Evolutionary conservation across 2,329 filamentous ascomycete species (phyloP).

Genomic region (Cladosporium sp.): DNA sequence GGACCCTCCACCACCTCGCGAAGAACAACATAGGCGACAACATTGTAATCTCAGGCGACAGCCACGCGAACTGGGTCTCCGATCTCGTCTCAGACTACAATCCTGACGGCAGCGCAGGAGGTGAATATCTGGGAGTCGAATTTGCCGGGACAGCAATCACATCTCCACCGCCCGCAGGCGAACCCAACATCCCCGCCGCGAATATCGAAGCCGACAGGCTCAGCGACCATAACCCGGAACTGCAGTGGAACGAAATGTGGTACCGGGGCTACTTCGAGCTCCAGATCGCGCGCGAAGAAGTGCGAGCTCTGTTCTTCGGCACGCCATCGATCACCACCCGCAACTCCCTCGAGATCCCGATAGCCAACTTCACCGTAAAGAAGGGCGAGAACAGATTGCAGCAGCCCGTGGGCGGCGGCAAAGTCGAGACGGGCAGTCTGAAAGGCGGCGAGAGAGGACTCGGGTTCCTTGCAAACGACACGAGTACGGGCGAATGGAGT

Average conservation of each 20-base stretch:
- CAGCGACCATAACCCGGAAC: constrained; percentile 48
- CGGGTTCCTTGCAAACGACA: constrained; percentile 24
- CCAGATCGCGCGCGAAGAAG: constrained; percentile 49
- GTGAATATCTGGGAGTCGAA: constrained; percentile 40
- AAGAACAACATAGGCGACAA: constrained; percentile 65
- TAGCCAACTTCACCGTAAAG: constrained; percentile 65
- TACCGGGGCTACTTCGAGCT: constrained; percentile 69
- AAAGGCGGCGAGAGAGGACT: constrained; percentile 35
- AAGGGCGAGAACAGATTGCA: constrained; percentile 55
- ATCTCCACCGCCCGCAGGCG: constrained; percentile 51
- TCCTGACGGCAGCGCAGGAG: constrained; percentile 21
- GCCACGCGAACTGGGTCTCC: constrained; percentile 51
- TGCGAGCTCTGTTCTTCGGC: constrained; percentile 62
- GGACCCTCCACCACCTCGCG: constrained; percentile 58
- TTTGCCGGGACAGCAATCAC: constrained; percentile 62
- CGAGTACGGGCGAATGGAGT: constrained; percentile 20
- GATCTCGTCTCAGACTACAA: constrained; percentile 38
- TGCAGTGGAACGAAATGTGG: constrained; percentile 67
- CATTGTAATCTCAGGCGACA: constrained; percentile 66
- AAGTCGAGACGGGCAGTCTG: constrained; percentile 53
- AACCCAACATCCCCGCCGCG: constrained; percentile 39
- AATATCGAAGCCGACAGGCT: constrained; percentile 3
- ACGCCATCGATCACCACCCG: constrained; percentile 54
- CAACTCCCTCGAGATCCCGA: constrained; percentile 58
- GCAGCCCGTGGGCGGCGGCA: constrained; percentile 43